Evolutionary conservation across 1,284 basidiomycete species (phyloP).

Genomic region (Fomitopsis pinicola): DNA sequence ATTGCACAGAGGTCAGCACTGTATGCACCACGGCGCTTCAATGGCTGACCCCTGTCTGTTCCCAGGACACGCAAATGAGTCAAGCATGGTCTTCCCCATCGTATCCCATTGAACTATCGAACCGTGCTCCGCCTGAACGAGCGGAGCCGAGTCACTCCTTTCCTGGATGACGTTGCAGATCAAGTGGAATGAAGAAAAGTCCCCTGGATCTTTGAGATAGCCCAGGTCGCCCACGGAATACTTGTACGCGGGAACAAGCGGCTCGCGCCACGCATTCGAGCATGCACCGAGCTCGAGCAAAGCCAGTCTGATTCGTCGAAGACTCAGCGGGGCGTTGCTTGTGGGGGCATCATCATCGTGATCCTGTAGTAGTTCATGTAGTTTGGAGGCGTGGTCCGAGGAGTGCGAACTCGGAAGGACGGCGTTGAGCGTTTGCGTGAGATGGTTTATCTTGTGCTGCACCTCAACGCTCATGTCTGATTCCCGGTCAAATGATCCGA

Average conservation of each 20-base stretch:
- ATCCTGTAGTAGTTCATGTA: constrained; percentile 31
- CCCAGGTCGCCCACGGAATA: constrained; percentile 44
- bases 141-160: constrained; percentile 6
- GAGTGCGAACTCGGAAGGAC: constrained; percentile 30
- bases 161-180: constrained; percentile 38
- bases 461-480: constrained; percentile 1
- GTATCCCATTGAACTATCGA: constrained; percentile 20
- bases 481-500: neutral
- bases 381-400: constrained; percentile 14
- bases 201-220: constrained; percentile 33
- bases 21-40: neutral
- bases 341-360: constrained; percentile 24
- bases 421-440: constrained; percentile 29
- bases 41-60: constrained; percentile 30
- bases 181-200: constrained; percentile 35
- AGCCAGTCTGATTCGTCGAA: constrained; percentile 36
- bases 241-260: constrained; percentile 33
- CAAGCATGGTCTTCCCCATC: constrained; percentile 16
- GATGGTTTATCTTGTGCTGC: constrained; percentile 26
- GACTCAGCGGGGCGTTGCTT: constrained; percentile 20
- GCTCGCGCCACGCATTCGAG: constrained; percentile 38
- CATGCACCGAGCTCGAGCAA: constrained; percentile 34
- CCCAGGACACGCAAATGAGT: constrained; percentile 26
- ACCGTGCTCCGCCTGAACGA: constrained; percentile 16
- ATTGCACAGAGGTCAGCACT: neutral